These are phyloP conservation scores for Carex scoparia DNA, from an alignment of 176 grass and related monocot species.

Conservation along the genomic window DNA sequence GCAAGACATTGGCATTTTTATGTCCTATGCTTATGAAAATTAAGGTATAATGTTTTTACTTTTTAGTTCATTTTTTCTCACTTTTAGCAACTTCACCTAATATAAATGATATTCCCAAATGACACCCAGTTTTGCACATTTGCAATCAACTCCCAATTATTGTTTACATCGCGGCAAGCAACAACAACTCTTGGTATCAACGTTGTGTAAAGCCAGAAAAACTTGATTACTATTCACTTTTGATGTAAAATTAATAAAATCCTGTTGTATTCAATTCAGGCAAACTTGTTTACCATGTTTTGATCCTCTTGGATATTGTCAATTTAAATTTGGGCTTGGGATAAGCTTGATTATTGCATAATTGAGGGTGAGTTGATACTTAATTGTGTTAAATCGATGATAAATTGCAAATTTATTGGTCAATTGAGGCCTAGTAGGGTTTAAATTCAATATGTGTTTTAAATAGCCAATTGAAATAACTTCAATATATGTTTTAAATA, in stretches of 20 bases:
- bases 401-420: background rate
- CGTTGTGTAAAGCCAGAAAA: background rate
- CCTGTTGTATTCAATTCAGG: background rate
- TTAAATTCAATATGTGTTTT: background rate
- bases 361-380: background rate
- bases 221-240: background rate
- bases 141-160: background rate
- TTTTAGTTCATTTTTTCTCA: background rate
- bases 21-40: conserved; percentile 83
- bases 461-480: background rate
- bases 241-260: conserved; percentile 1
- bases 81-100: background rate
- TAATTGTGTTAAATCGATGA: background rate
- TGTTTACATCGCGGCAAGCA: background rate
- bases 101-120: background rate
- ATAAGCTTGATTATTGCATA: background rate
- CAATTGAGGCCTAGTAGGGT: background rate
- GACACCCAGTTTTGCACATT: background rate
- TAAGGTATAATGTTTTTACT: conserved; percentile 53
- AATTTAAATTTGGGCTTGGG: background rate
- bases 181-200: too few species aligned
- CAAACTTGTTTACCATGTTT: background rate
- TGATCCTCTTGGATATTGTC: background rate
- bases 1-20: conserved; percentile 94
- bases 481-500: conserved; percentile 45